Conservation (phyloP, 768 basidiomycete species). For the Tylopilus rubrobrunneus region DNA sequence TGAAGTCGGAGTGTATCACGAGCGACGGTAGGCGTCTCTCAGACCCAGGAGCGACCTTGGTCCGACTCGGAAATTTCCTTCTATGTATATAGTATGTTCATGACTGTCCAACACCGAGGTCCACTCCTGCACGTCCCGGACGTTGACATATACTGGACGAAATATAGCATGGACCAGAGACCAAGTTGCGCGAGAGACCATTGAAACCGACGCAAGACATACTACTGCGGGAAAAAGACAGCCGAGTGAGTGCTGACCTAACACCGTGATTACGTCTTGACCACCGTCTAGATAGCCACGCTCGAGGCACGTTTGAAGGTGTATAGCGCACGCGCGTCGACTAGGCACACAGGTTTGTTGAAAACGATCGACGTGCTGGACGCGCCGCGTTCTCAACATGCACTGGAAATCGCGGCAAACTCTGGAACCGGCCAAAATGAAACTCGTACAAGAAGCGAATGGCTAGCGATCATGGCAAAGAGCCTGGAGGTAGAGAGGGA, state of each 20-base stretch:
- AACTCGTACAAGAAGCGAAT: slow-evolving; percentile 36
- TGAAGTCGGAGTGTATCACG: too few relatives aligned
- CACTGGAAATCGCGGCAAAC: slow-evolving; percentile 37
- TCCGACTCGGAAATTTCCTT: too few relatives aligned
- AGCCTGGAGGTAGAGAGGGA: slow-evolving; percentile 45
- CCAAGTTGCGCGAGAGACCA: slow-evolving; percentile 19
- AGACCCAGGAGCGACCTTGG: too few relatives aligned
- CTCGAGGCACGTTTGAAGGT: slow-evolving; percentile 34
- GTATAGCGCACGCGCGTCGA: slow-evolving; percentile 37
- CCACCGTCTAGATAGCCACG: slow-evolving; percentile 19
- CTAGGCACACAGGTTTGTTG: slow-evolving; percentile 44
- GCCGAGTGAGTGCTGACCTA: slow-evolving; percentile 13
- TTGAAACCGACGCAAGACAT: slow-evolving; percentile 13
- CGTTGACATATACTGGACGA: too few relatives aligned
- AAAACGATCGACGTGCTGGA: slow-evolving; percentile 51
- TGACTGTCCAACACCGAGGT: too few relatives aligned
- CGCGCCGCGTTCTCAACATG: slow-evolving; percentile 36
- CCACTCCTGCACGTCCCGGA: too few relatives aligned
- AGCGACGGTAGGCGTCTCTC: too few relatives aligned
- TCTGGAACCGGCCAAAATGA: slow-evolving; percentile 30
- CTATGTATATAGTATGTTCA: too few relatives aligned
- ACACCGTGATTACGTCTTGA: too few relatives aligned
- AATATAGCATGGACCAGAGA: slow-evolving; percentile 24
- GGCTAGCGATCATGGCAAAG: slow-evolving; percentile 31
- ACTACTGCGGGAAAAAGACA: slow-evolving; percentile 24